Evolutionary conservation across 2,329 filamentous ascomycete genomes (phyloP).

Genomic region (Pyricularia sp.): DNA sequence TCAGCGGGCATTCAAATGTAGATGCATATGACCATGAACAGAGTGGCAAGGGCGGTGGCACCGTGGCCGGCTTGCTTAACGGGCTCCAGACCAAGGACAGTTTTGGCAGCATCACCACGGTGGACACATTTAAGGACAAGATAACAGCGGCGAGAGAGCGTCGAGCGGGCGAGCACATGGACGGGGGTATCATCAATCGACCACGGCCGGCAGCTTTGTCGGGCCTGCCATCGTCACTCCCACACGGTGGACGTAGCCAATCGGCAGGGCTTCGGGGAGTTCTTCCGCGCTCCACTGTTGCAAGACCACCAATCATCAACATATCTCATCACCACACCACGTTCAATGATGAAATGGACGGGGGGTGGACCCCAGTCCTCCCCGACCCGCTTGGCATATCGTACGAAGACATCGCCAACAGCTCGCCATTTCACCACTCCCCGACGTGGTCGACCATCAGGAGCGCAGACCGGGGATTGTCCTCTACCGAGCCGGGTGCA

Average conservation of each 20-base stretch:
- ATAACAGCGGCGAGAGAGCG: not conserved
- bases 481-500: not conserved
- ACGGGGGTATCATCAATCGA: not conserved
- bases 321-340: not conserved
- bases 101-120: not conserved
- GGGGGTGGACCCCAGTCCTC: not conserved
- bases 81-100: conserved; percentile 5
- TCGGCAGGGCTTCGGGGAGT: not conserved
- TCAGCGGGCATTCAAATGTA: not conserved
- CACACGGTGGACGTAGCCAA: not conserved
- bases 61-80: not conserved
- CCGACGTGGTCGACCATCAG: conserved; percentile 13
- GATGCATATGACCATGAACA: not conserved
- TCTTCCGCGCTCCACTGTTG: not conserved
- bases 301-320: not conserved
- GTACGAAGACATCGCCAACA: conserved; percentile 21
- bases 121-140: not conserved
- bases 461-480: not conserved
- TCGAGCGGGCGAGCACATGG: not conserved
- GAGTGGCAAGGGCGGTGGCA: not conserved
- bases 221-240: not conserved
- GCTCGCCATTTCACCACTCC: conserved; percentile 25
- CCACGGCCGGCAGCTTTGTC: conserved; percentile 1
- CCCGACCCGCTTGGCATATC: conserved; percentile 15
- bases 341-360: not conserved